Base-by-base conservation (phyloP, 352 stramenopile species). In the Phytophthora capsici region DNA sequence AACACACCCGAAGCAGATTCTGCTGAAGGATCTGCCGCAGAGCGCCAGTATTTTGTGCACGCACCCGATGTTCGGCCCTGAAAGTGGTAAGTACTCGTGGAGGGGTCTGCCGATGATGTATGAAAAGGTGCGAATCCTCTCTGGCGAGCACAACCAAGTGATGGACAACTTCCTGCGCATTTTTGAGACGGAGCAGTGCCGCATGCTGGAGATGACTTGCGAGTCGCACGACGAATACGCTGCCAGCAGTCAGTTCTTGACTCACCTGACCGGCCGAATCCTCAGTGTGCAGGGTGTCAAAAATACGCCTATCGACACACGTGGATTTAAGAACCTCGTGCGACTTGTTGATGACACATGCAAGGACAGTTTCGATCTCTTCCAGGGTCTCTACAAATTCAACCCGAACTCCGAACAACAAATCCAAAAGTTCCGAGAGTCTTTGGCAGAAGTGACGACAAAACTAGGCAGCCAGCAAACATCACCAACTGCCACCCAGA, bases 61-160 rank as follows among this genome's bases (percentile, higher is more conserved):
- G 14, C 97, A 99, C 79, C 97, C 97, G 2, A 99, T 99, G 97
- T 99, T 99, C 77, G 97, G 97, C 38, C 96, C 96, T 1, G 97
- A 99, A 75, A 97, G 84, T 49, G 96, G 95, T 45, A 98, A 97
- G 51, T 89, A 98, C 78, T 91, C 90, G 53, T 99, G 96, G 97
- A 82, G 93, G 40, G 89, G 86, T 10, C 75, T 99, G 43, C 97
- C 93, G 17, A 98, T 99, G 86, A 96, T 99, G 68, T 99, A 96
- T 63, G 97, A 99, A 71, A 90, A 90, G 46, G 97, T 97, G 32
- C 82, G 96, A 7, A 86, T 98, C 19, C 32, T 74, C 2, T 78
- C 63, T 2, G 52, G 63, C 7, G 83, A 97, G 6, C 77, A 89
- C 65, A 77, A 73, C 10, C 55, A 79, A 10, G 58, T 71, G n/a